Base-by-base conservation (phyloP, 2,329 filamentous ascomycete genomes). In the Penicillium sp. region DNA sequence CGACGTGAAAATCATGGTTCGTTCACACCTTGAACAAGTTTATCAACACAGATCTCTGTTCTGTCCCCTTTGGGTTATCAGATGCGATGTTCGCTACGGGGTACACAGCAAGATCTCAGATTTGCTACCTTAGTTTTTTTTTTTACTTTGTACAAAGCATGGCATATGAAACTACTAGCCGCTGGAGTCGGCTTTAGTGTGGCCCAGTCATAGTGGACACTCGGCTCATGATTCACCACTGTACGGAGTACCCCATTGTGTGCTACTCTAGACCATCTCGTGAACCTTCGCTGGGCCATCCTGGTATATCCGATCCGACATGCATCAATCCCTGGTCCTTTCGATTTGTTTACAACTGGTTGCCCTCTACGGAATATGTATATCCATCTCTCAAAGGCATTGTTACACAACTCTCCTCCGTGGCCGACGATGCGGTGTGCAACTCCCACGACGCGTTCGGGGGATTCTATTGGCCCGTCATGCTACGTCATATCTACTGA, bases 401-500 rank as follows among this genome's bases (percentile, higher is more conserved):
- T 21, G 17, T 48, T n/a, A 23, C 46, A 23, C 21, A 19, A 2
- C 6, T 25, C 23, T 21, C 3, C 13, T 29, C 50, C 8, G 25
- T 46, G 41, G n/a, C 10, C 17, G 31, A 31, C 12, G 29, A 43
- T 33, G 35, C 54, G 50, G 49, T 53, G 42, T 46, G 25, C 49
- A 42, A 19, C 25, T 60, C 31, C 31, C 35, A 45, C 38, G 17
- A 27, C 13, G 21, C 40, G 41, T 35, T 25, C 25, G 38, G 45
- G 59, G 54, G 8, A 21, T 35, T 45, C 10, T 15, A 59, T 40
- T 62, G 59, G 59, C 53, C 61, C 61, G 59, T 61, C 64, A 38
- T 52, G 8, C 58, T 66, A 67, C 65, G 65, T 64, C 65, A 67
- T 63, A 33, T 23, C 23, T 23, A 19, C 6, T 29, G 21, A 35